These are phyloP conservation scores for Dendrostoma leiphaemia DNA, from an alignment of 2,329 filamentous ascomycete genomes.

Conservation along the genomic window DNA sequence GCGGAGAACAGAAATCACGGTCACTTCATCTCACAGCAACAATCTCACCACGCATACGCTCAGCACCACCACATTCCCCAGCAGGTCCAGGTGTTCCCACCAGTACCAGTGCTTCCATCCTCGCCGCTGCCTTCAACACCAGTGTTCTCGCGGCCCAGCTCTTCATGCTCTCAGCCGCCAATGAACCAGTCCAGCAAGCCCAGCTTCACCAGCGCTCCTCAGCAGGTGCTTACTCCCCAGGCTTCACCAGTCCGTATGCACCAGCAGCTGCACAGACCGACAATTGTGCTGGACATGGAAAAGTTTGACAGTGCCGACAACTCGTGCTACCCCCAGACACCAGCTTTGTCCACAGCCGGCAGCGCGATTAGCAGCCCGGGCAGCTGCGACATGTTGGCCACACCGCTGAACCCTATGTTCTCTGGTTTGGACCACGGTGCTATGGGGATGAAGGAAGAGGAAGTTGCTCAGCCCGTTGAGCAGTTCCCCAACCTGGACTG, in stretches of 20 bases:
- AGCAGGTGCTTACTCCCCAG: constrained; percentile 66
- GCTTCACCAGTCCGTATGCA: constrained; percentile 72
- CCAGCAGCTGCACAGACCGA: constrained; percentile 60
- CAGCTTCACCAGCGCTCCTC: constrained; percentile 56
- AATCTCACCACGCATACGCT: constrained; percentile 44
- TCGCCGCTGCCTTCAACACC: constrained; percentile 59
- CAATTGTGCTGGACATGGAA: constrained; percentile 77
- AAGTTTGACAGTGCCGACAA: constrained; percentile 56
- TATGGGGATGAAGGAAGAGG: constrained; percentile 68
- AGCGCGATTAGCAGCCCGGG: constrained; percentile 86
- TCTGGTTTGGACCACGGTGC: constrained; percentile 68
- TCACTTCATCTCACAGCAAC: constrained; percentile 66
- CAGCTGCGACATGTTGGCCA: constrained; percentile 72
- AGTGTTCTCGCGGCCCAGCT: constrained; percentile 64
- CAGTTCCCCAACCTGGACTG: constrained; percentile 73
- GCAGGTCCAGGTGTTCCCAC: constrained; percentile 52
- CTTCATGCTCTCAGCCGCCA: constrained; percentile 61
- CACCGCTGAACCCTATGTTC: constrained; percentile 79
- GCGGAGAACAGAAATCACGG: constrained; percentile 72
- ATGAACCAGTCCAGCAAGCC: constrained; percentile 36
- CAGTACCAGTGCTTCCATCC: constrained; percentile 57
- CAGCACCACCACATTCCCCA: constrained; percentile 32
- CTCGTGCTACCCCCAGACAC: constrained; percentile 79
- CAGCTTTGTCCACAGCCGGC: constrained; percentile 79
- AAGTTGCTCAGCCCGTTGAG: constrained; percentile 60